Percentiles rank a stretch among this genome's conserved stretches.
These are phyloP conservation scores for Phytophthora europaea DNA, from an alignment of 352 stramenopile species.

Conservation along the genomic window DNA sequence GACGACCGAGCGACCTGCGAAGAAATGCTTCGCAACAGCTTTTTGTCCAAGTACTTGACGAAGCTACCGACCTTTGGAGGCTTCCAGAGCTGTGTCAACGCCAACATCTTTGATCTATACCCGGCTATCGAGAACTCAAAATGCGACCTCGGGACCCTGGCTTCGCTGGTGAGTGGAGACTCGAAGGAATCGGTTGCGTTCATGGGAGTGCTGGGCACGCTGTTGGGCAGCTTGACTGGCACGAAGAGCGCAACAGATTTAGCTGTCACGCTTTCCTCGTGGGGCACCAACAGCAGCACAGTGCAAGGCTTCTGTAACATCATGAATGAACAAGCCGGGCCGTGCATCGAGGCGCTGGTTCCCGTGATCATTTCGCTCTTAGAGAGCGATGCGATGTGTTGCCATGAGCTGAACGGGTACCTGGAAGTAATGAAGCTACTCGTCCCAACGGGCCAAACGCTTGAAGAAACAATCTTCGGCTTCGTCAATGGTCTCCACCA, in stretches of 20 bases:
- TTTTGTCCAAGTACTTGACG: constrained; percentile 46
- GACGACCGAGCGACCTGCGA: constrained; percentile 45
- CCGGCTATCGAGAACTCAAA: constrained; percentile 33
- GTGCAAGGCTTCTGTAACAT: constrained; percentile 53
- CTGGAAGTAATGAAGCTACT: constrained; percentile 56
- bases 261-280: constrained; percentile 39
- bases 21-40: constrained; percentile 37
- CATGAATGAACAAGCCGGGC: constrained; percentile 59
- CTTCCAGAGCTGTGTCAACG: constrained; percentile 46
- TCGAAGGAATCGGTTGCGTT: constrained; percentile 42
- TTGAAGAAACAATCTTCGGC: constrained; percentile 48
- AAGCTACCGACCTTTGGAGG: constrained; percentile 46
- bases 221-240: constrained; percentile 37
- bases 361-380: constrained; percentile 51
- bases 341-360: constrained; percentile 54
- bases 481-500: constrained; percentile 62
- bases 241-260: constrained; percentile 28
- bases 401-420: constrained; percentile 51
- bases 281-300: constrained; percentile 48
- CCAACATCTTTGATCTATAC: constrained; percentile 54
- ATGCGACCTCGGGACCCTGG: constrained; percentile 53
- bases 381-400: constrained; percentile 55
- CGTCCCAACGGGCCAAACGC: constrained; percentile 48
- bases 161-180: constrained; percentile 40
- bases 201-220: constrained; percentile 43